These are phyloP conservation scores for Tolypocladium capitatum DNA, from an alignment of 2,329 filamentous ascomycete genomes.

Conservation along the genomic window DNA sequence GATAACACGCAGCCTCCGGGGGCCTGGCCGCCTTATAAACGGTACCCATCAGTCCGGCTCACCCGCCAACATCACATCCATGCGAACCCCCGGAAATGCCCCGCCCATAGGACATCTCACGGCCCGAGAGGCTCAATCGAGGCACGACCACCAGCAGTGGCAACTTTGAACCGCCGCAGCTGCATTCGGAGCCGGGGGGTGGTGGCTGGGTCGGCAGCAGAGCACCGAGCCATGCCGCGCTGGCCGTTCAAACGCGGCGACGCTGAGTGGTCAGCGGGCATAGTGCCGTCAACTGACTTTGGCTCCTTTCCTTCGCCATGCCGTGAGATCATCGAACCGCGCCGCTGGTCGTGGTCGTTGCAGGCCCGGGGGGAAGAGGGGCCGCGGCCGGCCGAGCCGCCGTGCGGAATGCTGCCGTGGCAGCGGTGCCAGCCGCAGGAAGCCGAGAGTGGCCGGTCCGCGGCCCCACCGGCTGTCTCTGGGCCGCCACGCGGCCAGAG, in stretches of 20 bases:
- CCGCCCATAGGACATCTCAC: constrained; percentile 9
- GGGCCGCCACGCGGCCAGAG: not conserved
- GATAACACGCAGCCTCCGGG: not conserved
- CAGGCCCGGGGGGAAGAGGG: not conserved
- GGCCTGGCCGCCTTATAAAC: not conserved
- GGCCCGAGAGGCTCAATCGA: constrained; percentile 5
- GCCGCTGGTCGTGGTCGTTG: not conserved
- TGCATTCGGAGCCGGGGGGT: not conserved
- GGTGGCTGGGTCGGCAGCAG: not conserved
- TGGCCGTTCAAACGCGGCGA: not conserved
- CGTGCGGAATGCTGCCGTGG: constrained; percentile 11
- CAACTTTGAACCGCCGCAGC: not conserved
- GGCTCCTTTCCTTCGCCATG: not conserved
- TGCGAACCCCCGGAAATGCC: constrained; percentile 6
- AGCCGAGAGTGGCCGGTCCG: constrained; percentile 26
- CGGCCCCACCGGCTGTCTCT: not conserved
- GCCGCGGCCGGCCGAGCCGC: not conserved
- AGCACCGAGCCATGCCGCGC: not conserved
- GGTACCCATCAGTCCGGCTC: not conserved
- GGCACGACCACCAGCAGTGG: not conserved
- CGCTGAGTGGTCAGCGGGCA: not conserved
- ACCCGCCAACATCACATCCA: not conserved
- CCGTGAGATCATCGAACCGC: not conserved
- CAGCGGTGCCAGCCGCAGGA: constrained; percentile 22
- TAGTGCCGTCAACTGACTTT: not conserved